A percentile compares a stretch with the other conserved stretches of the same genome.
phyloP scores from a whole-genome alignment of 345 rosid genomes.

The Kandelia obovata region DNA sequence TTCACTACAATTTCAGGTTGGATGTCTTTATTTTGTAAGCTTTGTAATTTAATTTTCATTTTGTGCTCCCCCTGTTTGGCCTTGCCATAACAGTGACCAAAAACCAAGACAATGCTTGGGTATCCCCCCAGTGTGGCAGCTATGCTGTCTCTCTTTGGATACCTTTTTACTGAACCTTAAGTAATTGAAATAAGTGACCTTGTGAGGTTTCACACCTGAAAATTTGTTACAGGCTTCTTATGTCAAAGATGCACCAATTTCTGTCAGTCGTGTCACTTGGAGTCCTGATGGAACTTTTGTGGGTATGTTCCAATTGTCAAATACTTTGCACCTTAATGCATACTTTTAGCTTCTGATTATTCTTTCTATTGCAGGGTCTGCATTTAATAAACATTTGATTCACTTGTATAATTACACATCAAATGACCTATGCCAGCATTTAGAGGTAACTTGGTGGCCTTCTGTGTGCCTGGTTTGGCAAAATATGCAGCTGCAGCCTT shows the following conservation, averaged over 20 bases:
- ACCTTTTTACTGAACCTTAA: not conserved
- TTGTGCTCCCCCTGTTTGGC: not conserved
- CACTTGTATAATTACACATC: conserved; percentile 58
- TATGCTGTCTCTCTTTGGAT: not conserved
- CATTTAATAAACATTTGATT: conserved; percentile 64
- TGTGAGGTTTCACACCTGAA: not conserved
- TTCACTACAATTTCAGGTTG: conserved; percentile 64
- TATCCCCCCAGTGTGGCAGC: not conserved
- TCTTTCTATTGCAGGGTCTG: conserved; percentile 50
- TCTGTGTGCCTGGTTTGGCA: conserved; percentile 1
- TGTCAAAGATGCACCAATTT: conserved; percentile 24
- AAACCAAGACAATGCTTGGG: not conserved
- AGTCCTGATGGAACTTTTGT: conserved; percentile 36
- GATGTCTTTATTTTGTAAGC: not conserved
- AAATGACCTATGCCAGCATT: conserved; percentile 52
- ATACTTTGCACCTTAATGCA: conserved; percentile 1
- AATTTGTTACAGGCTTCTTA: conserved; percentile 24
- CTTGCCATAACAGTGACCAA: not conserved
- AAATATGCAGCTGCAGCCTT: conserved; percentile 12
- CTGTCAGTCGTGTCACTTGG: conserved; percentile 35
- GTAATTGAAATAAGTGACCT: conserved; percentile 11
- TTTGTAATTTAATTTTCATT: not conserved
- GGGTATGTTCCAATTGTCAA: conserved; percentile 35
- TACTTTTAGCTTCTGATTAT: conserved; percentile 17
- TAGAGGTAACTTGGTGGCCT: conserved; percentile 43